A percentile compares a stretch with the other conserved stretches of the same genome.
Conservation (phyloP, 176 grass and related monocot species). For the Zoysia japonica region DNA sequence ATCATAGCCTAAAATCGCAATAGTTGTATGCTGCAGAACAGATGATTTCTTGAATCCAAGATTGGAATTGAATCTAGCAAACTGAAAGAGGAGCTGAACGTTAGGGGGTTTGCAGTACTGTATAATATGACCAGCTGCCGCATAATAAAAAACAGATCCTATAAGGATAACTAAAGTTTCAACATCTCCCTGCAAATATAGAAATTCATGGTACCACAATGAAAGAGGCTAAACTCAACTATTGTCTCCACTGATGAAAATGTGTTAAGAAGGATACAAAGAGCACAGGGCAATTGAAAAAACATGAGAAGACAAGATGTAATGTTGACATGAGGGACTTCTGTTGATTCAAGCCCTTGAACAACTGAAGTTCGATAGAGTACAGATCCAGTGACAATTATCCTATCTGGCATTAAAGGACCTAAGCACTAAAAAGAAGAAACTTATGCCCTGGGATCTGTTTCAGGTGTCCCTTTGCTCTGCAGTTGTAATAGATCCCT, state of each 20-base stretch:
- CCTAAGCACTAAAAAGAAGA: too few relatives aligned
- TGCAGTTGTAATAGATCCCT: too few relatives aligned
- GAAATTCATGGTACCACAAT: not conserved
- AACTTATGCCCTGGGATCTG: too few relatives aligned
- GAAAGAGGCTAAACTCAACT: not conserved
- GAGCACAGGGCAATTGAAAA: not conserved
- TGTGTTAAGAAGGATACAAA: not conserved
- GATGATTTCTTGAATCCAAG: slow-evolving; percentile 78
- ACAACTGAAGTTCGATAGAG: slow-evolving; percentile 83
- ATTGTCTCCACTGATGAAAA: not conserved
- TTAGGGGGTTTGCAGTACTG: slow-evolving; percentile 4
- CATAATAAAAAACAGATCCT: not conserved
- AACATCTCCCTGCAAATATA: not conserved
- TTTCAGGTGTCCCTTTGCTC: too few relatives aligned
- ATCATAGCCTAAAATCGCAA: slow-evolving; percentile 60
- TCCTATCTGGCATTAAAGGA: slow-evolving; percentile 48
- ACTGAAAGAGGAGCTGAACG: slow-evolving; percentile 44
- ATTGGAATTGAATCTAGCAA: slow-evolving; percentile 83
- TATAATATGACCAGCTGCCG: too few relatives aligned
- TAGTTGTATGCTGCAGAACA: slow-evolving; percentile 74
- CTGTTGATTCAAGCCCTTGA: slow-evolving; percentile 67
- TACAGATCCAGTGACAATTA: slow-evolving; percentile 84
- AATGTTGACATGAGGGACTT: slow-evolving; percentile 52
- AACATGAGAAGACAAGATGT: not conserved
- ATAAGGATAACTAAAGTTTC: not conserved